Base-by-base conservation (phyloP, 164 flowering plant genomes). In the Vitis vinifera region DNA sequence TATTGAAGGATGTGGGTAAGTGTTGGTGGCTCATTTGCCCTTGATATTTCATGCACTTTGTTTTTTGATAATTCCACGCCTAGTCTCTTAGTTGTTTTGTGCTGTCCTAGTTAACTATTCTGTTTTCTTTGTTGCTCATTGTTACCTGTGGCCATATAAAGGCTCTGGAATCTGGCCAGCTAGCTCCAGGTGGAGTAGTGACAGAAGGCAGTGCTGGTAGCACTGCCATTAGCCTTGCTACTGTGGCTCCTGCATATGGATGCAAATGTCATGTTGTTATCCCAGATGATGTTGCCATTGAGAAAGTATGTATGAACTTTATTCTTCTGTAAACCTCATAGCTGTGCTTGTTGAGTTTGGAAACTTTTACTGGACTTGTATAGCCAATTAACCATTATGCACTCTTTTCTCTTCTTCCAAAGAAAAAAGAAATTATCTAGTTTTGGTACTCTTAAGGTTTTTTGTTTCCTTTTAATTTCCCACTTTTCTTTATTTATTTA, bases 161-260 rank as follows among this genome's bases (percentile, higher is more conserved):
- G 99, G 98, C 98, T 62, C 55, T 95, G 70, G 87, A 87, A 72
- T 88, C 89, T 63, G 99, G 97, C 53, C 51, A 81, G 77, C 85
- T 95, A 55, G 74, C 70, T 80, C 75, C 55, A 55, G 98, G 98
- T 30, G 99, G 99, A 53, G 87, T 89, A 10, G 92, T 95, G 55
- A 91, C 94, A 13, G 98, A 96, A 75, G 99, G 97, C 63, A 91
- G 97, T 82, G 98, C 97, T 65, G 97, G 98, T 53, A 96, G 98
- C 80, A 93, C 99, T 62, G 99, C 99, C 48, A 96, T 96, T 66
- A 96, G 99, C 78, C 92, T 96, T 73, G 98, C 99, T 10, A 96
- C 94, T 7, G 98, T 92, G 17, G 98, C 99, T 77, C 97, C 99
- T 68, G 94, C 97, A 51, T 96, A 82, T 86, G 98, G 99, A 59